Percentiles rank a stretch among this genome's conserved stretches.
Conservation (phyloP, 2,329 filamentous ascomycete species). For the Penicillium sp. region DNA sequence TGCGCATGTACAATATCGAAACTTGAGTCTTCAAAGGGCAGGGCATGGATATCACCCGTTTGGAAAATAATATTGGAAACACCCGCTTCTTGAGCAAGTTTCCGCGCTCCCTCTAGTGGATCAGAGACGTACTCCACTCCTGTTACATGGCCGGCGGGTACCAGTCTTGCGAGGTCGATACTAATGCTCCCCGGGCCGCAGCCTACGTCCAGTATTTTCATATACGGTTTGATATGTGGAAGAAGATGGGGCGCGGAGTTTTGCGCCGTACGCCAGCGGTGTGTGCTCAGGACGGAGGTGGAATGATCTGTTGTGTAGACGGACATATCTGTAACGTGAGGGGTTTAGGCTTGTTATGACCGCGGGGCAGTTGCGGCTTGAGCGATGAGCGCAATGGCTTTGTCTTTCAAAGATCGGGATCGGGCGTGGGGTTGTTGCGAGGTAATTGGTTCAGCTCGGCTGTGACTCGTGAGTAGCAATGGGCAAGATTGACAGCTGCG, state of each 20-base stretch:
- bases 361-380: no score
- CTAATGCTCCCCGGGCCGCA: background rate
- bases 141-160: background rate
- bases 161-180: background rate
- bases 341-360: background rate
- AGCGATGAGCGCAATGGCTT: no score
- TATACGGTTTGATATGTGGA: conserved; percentile 34
- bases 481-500: no score
- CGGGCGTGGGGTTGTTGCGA: no score
- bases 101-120: background rate
- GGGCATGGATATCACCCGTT: conserved; percentile 43
- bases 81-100: background rate
- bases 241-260: conserved; percentile 44
- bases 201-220: conserved; percentile 39
- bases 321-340: conserved; percentile 3
- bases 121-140: background rate
- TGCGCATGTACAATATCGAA: conserved; percentile 64
- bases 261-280: conserved; percentile 35
- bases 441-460: no score
- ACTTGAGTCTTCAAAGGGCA: conserved; percentile 42
- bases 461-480: no score
- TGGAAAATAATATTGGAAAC: conserved; percentile 35
- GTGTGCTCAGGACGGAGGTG: conserved; percentile 35
- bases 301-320: conserved; percentile 44
- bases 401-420: no score